phyloP scores from a whole-genome alignment of 2,329 filamentous ascomycete species.

The Myriosclerotinia scirpicola region DNA sequence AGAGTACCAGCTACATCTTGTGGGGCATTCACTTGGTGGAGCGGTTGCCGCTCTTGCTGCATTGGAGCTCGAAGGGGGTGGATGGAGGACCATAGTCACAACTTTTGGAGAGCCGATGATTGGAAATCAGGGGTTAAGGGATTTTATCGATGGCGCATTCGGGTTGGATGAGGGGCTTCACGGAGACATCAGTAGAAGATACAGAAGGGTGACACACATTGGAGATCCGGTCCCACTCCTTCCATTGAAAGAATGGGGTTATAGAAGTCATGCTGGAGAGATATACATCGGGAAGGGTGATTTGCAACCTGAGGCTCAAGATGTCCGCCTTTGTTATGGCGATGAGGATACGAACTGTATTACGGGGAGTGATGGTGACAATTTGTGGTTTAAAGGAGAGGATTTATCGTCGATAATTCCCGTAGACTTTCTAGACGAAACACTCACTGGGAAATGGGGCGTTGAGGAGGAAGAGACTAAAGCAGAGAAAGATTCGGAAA shows the following conservation, averaged over 20 bases:
- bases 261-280: slow-evolving; percentile 79
- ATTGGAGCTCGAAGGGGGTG: slow-evolving; percentile 73
- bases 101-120: slow-evolving; percentile 87
- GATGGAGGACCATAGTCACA: slow-evolving; percentile 74
- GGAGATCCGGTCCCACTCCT: slow-evolving; percentile 88
- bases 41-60: slow-evolving; percentile 86
- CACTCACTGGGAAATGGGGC: not conserved
- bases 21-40: slow-evolving; percentile 87
- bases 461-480: not conserved
- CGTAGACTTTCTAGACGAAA: slow-evolving; percentile 1
- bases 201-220: slow-evolving; percentile 79
- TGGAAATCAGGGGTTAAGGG: slow-evolving; percentile 56
- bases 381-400: slow-evolving; percentile 23
- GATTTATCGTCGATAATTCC: not conserved
- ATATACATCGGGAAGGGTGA: slow-evolving; percentile 75
- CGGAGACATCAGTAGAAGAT: slow-evolving; percentile 42
- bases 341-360: slow-evolving; percentile 72
- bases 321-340: slow-evolving; percentile 72
- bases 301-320: slow-evolving; percentile 65
- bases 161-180: slow-evolving; percentile 20
- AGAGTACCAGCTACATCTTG: slow-evolving; percentile 70
- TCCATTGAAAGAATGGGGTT: slow-evolving; percentile 86
- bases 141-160: slow-evolving; percentile 33
- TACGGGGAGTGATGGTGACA: slow-evolving; percentile 47
- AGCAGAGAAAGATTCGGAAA: slow-evolving; percentile 31